Base-by-base conservation (phyloP, 1,284 basidiomycete species). In the Sparassis latifolia region DNA sequence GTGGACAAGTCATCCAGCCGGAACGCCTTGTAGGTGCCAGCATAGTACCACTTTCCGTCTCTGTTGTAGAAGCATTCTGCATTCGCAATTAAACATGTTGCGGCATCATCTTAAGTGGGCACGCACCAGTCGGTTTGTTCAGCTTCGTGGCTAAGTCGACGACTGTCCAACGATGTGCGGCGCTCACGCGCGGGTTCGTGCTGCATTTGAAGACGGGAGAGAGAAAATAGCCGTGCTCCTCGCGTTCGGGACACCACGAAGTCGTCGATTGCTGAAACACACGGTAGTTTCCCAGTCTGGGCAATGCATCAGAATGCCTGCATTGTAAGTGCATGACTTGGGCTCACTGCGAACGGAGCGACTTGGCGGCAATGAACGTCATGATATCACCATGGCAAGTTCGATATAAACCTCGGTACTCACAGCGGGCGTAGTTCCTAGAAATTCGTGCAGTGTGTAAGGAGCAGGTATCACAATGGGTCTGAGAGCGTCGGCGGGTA, bases 31-130 rank as follows among this genome's bases (percentile, higher is more conserved):
- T 89, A 89, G 5, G 79, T 73, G n/a, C 86, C 86, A 10, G 86
- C 86, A 53, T 89, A 89, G 62, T 89, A 88, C 84, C 84, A 89
- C 54, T 79, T 78, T 10, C 82, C 82, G 50, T 86, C 83, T 61
- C 80, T 86, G 63, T 82, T 82, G 58, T 80, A 89, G 64, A 89
- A 88, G 55, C 84, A 89, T 60, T 88, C 86, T 88, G 53, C n/a
- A 47, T 10, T 10, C 33, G 2, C n/a, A 29, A 33, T 33, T 28
- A n/a, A 33, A 9, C 20, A 20, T 39, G 9, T 4, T 29, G 32
- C 27, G 7, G 9, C 31, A 10, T 2, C 4, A 47, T n/a, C 2
- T 6, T 20, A 2, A 2, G 12, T 1, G 3, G 39, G 29, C 43
- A 28, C 47, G 68, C 55, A 80, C 86, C 86, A 48, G 82, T 86